Evolutionary conservation across 345 rosid genomes (phyloP), one percentile per base, ranked within the genome.

Genomic region (Hibiscus mutabilis): DNA sequence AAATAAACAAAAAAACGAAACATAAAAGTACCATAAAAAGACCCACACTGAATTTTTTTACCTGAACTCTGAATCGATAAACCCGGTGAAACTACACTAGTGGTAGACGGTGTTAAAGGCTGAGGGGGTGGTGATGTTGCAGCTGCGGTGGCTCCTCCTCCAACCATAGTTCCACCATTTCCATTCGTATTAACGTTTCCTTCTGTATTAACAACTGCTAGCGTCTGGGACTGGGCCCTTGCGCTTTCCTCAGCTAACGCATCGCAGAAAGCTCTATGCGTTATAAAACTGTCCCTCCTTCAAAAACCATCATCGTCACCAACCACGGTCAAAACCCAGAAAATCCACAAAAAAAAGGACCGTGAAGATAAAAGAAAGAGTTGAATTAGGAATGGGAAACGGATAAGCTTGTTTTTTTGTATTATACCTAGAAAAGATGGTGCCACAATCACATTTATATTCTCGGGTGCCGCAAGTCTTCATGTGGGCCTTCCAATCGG

Each of bases 401-500:
- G 25, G 57, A 47, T 8, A 40, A 15, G 11, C 7, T 66, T 25
- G 9, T 55, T 14, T 14, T n/a, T 18, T 55, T 55, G 59, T 27
- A 2, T 67, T 22, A 16, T 47, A 87, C 96, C 96, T 86, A 13
- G 96, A 87, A 78, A 90, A 90, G 73, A 90, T 53, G 66, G 89
- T 87, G 57, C 92, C 92, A 31, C 96, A 90, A 59, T 90, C 96
- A 70, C 96, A 90, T 77, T 76, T 86, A 57, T 90, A 90, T 82
- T 90, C 92, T 63, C 79, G 77, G 63, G 90, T 86, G 65, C 96
- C 96, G 58, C 96, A 90, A 74, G 86, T 85, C 75, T 88, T 90
- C 89, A 88, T 78, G 77, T 90, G 96, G n/a, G 96, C 92, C 57
- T 88, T 90, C 88, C 90, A 88, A 76, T 90, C 96, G 31, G 96